A percentile compares a stretch with the other conserved stretches of the same genome.
Conservation (phyloP, 257 asterid genomes). For the Solanum bulbocastanum region DNA sequence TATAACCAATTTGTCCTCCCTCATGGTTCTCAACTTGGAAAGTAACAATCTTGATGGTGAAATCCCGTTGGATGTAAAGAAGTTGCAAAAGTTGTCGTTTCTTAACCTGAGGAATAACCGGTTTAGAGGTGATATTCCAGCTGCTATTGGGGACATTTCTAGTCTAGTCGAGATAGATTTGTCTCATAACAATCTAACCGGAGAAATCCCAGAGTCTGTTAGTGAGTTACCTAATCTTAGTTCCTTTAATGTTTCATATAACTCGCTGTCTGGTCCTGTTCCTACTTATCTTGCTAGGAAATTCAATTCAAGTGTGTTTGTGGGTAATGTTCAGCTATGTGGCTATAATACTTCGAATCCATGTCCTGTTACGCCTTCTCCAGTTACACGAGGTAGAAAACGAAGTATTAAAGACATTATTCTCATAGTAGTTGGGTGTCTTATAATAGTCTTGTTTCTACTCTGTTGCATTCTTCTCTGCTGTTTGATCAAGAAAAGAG, state of each 20-base stretch:
- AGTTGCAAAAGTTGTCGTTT: conserved; percentile 32
- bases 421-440: conserved; percentile 62
- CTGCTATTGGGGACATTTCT: conserved; percentile 36
- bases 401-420: conserved; percentile 60
- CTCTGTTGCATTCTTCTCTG: conserved; percentile 50
- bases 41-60: conserved; percentile 11
- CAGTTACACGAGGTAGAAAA: conserved; percentile 22
- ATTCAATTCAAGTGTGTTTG: conserved; percentile 58
- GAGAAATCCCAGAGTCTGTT: conserved; percentile 60
- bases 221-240: conserved; percentile 48
- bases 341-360: conserved; percentile 46
- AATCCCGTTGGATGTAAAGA: conserved; percentile 14
- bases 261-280: conserved; percentile 68
- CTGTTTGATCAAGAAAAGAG: conserved; percentile 51
- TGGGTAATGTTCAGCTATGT: conserved; percentile 62
- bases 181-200: conserved; percentile 49
- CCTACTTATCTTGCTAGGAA: conserved; percentile 46
- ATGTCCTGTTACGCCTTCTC: conserved; percentile 26
- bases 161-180: conserved; percentile 47
- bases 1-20: conserved; percentile 29
- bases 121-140: conserved; percentile 39
- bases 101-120: conserved; percentile 43
- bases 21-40: conserved; percentile 17
- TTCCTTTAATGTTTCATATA: conserved; percentile 66
- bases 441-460: conserved; percentile 40